Conservation (phyloP, 2,329 filamentous ascomycete genomes). For the Penicillium sp. region DNA sequence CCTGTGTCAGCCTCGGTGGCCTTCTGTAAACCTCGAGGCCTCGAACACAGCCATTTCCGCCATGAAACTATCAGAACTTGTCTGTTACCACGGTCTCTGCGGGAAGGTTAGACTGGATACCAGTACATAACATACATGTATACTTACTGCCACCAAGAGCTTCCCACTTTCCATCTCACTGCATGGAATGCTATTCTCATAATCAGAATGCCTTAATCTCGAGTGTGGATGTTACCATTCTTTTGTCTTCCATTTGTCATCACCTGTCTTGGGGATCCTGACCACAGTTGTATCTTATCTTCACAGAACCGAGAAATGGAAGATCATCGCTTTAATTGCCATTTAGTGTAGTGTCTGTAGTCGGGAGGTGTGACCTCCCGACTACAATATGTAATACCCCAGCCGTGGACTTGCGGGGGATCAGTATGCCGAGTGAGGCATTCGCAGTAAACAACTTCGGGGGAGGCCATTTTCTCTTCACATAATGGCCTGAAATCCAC, state of each 20-base stretch:
- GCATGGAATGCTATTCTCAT: background rate
- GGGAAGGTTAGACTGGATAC: background rate
- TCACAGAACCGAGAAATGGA: slow-evolving; percentile 3
- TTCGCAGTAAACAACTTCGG: background rate
- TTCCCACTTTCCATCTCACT: background rate
- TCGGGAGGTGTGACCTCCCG: too few species aligned
- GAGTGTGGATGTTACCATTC: slow-evolving; percentile 4
- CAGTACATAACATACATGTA: slow-evolving; percentile 18
- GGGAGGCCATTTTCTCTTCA: too few species aligned
- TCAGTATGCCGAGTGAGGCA: slow-evolving; percentile 3
- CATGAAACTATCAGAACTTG: background rate
- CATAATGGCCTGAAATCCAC: background rate
- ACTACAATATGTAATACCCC: too few species aligned
- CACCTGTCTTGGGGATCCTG: slow-evolving; percentile 1
- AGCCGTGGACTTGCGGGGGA: background rate
- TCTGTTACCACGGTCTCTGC: background rate
- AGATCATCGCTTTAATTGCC: background rate
- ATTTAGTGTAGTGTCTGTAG: too few species aligned
- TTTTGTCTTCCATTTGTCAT: slow-evolving; percentile 14
- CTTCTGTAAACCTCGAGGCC: slow-evolving; percentile 27
- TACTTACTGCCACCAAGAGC: slow-evolving; percentile 5
- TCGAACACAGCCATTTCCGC: background rate
- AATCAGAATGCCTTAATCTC: background rate
- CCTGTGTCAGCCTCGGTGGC: slow-evolving; percentile 32
- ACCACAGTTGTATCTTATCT: slow-evolving; percentile 12